Evolutionary conservation across 108 stramenopile genomes (phyloP).

Genomic region (Conticribra guillardii): DNA sequence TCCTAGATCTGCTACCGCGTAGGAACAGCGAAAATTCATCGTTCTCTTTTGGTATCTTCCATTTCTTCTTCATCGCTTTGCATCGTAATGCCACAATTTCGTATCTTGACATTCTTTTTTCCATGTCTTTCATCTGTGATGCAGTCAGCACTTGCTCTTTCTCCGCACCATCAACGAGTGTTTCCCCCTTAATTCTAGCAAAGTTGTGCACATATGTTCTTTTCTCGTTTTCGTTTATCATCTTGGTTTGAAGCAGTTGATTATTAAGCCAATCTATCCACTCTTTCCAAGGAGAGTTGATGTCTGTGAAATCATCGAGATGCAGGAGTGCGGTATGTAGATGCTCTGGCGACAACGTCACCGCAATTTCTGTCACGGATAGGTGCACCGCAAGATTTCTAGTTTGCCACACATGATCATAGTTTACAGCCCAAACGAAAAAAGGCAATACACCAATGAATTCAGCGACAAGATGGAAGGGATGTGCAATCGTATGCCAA

Average conservation of each 20-base stretch:
- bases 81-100: slow-evolving; percentile 34
- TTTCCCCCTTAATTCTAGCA: slow-evolving; percentile 10
- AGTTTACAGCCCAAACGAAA: slow-evolving; percentile 22
- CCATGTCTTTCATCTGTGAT: slow-evolving; percentile 21
- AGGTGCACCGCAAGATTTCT: slow-evolving; percentile 7
- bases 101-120: slow-evolving; percentile 26
- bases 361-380: slow-evolving; percentile 18
- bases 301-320: slow-evolving; percentile 38
- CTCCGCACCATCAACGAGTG: background rate
- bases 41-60: slow-evolving; percentile 1
- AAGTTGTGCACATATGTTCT: slow-evolving; percentile 14
- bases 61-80: background rate
- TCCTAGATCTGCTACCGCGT: slow-evolving; percentile 17
- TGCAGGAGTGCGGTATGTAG: slow-evolving; percentile 38
- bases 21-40: slow-evolving; percentile 37
- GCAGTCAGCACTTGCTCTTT: slow-evolving; percentile 9
- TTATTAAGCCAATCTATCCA: slow-evolving; percentile 26
- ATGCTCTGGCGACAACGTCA: slow-evolving; percentile 19
- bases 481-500: slow-evolving; percentile 26
- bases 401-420: slow-evolving; percentile 34
- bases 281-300: slow-evolving; percentile 29
- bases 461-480: slow-evolving; percentile 32
- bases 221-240: slow-evolving; percentile 12
- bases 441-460: slow-evolving; percentile 25
- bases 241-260: slow-evolving; percentile 9